These are phyloP conservation scores for Skeletonema costatum DNA, from an alignment of 108 stramenopile species.

Conservation along the genomic window DNA sequence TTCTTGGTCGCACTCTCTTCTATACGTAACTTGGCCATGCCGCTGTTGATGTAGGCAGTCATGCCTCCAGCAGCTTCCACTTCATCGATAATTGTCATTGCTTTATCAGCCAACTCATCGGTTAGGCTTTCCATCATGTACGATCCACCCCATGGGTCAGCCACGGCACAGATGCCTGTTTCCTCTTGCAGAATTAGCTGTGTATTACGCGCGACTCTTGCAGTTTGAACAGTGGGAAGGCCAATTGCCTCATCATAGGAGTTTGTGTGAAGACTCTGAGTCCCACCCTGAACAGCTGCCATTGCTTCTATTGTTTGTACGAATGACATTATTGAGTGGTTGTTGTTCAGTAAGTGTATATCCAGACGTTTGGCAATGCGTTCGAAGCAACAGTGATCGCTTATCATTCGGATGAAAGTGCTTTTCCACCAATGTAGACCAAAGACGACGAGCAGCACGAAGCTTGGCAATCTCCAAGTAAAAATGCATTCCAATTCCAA, in stretches of 20 bases:
- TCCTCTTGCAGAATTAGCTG: constrained; percentile 98
- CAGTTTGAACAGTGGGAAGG: constrained; percentile 95
- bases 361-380: constrained; percentile 97
- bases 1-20: constrained; percentile 97
- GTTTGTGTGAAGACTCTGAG: constrained; percentile 99
- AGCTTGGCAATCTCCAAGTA: constrained; percentile 96
- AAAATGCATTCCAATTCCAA: constrained; percentile 96
- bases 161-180: constrained; percentile 64
- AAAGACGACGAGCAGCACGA: constrained; percentile 88
- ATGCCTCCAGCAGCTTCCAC: constrained; percentile 95
- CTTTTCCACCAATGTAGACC: constrained; percentile 91
- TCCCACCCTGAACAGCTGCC: constrained; percentile 97
- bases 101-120: constrained; percentile 89
- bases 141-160: constrained; percentile 91
- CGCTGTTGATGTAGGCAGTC: constrained; percentile 95
- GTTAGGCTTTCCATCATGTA: constrained; percentile 99
- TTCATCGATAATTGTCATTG: constrained; percentile 88
- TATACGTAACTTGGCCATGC: constrained; percentile 94
- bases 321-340: constrained; percentile 97
- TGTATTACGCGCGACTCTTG: constrained; percentile 97
- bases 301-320: constrained; percentile 98
- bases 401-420: constrained; percentile 91
- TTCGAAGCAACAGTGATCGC: constrained; percentile 91
- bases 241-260: constrained; percentile 98
- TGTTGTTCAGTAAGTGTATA: constrained; percentile 97